Base-by-base conservation (phyloP, 2,329 filamentous ascomycete genomes). In the Colletotrichum lini region DNA sequence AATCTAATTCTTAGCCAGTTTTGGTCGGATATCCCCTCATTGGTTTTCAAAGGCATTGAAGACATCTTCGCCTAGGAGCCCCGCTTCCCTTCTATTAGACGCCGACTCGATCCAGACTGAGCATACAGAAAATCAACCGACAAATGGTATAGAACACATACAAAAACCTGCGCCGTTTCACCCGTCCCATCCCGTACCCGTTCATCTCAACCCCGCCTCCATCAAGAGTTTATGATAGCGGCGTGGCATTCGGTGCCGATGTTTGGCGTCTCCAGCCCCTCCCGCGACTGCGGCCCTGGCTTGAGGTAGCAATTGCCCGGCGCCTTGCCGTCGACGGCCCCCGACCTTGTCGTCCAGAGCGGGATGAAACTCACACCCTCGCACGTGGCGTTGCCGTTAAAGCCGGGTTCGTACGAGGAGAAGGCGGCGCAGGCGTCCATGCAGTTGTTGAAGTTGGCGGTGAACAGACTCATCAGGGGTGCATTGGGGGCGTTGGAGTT, bases 261-360 rank as follows among this genome's bases (percentile, higher is more conserved):
- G 47, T 79, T 79, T 1, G 80, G 79, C 15, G 71, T 74, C 10
- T 72, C 71, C 61, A 85, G 74, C 0, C 56, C 74, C 0, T 75
- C 74, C 40, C 73, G 52, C 60, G 78, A 80, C 74, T 82, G 80
- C 9, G 80, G 79, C 0, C 80, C 80, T 0, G 80, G 80, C 74
- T 85, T 85, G 23, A 86, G 78, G 71, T 85, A 85, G 65, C 84
- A 86, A 71, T 85, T 86, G 10, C 84, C 84, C 0, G 82, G 82
- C 16, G 83, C 82, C 2, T 65, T 70, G n/a, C 78, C 80, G 0
- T 65, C 57, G 0, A 74, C 52, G 7, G 84, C 84, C 7, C 62
- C 71, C 1, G 75, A 72, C 50, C 82, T 82, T 69, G 78, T 78
- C 15, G 83, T 84, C 83, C 83, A 86, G 16, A 78, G 77, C 2